These are phyloP conservation scores for Pseudogymnoascus sp. DNA, from an alignment of 2,329 filamentous ascomycete species.

Conservation along the genomic window DNA sequence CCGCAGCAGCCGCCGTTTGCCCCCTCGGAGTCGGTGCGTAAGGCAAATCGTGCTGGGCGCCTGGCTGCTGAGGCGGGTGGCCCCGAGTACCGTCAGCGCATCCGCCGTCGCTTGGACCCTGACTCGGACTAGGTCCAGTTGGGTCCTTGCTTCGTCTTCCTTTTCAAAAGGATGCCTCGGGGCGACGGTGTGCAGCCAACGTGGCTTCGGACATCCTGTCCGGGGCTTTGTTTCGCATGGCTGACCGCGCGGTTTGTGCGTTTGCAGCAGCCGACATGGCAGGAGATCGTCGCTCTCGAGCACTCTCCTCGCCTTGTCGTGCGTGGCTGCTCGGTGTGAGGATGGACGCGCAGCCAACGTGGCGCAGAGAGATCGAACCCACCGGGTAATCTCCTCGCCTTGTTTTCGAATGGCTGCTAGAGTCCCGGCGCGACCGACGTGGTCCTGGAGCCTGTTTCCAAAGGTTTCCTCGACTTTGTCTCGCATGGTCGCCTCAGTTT, in stretches of 20 bases:
- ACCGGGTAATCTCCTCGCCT: neutral
- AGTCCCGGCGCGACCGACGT: neutral
- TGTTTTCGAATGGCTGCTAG: neutral
- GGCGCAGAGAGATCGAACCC: neutral
- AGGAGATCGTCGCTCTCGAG: neutral
- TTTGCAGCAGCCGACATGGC: neutral
- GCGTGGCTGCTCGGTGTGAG: neutral
- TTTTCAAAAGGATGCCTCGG: neutral
- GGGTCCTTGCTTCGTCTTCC: neutral
- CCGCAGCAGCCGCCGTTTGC: neutral
- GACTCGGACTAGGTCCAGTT: neutral
- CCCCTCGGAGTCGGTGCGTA: neutral
- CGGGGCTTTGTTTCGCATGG: neutral
- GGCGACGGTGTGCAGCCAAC: neutral
- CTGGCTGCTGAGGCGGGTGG: neutral
- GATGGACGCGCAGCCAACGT: neutral
- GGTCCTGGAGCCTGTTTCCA: neutral
- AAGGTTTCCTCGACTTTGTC: neutral
- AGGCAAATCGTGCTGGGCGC: neutral
- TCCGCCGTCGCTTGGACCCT: neutral
- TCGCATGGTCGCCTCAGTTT: neutral
- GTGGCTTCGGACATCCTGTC: neutral
- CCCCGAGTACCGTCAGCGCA: neutral
- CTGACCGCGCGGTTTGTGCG: neutral
- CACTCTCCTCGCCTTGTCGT: neutral